phyloP scores from a whole-genome alignment of 164 flowering plant genomes.

The Vitis rupestris region DNA sequence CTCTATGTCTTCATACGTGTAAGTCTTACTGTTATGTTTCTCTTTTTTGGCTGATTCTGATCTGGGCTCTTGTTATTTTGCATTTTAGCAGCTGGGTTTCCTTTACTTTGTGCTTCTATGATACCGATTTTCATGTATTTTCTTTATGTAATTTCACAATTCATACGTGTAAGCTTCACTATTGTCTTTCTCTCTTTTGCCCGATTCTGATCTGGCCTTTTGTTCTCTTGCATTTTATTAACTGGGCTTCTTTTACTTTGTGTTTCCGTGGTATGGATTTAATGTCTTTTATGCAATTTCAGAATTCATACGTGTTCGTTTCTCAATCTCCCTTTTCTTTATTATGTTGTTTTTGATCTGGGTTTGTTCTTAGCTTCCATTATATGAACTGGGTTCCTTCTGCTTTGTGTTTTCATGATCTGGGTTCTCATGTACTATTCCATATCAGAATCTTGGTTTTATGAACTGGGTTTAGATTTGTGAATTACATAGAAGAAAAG shows the following conservation, averaged over 20 bases:
- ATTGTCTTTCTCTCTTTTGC: too few relatives aligned
- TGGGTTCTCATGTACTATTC: constrained; percentile 11
- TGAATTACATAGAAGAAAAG: not conserved
- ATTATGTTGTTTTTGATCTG: constrained; percentile 13
- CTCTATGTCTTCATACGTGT: constrained; percentile 95
- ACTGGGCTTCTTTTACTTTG: too few relatives aligned
- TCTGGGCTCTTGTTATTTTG: too few relatives aligned
- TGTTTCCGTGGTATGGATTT: too few relatives aligned
- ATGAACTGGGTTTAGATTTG: not conserved
- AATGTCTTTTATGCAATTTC: too few relatives aligned
- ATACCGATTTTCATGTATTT: too few relatives aligned
- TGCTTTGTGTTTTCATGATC: constrained; percentile 12
- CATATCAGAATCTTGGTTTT: not conserved
- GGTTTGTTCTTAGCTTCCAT: constrained; percentile 6
- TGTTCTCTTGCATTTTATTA: too few relatives aligned
- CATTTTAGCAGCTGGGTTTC: too few relatives aligned
- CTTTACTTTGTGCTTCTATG: not conserved
- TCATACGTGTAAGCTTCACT: too few relatives aligned
- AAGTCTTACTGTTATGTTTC: constrained; percentile 22
- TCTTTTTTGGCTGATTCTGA: not conserved
- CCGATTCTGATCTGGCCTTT: too few relatives aligned
- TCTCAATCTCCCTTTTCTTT: not conserved
- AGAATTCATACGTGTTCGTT: too few relatives aligned
- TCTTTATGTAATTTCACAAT: too few relatives aligned
- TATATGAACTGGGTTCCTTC: constrained; percentile 12